These are phyloP conservation scores for Salix arbutifolia DNA, from an alignment of 345 rosid species.

Conservation along the genomic window DNA sequence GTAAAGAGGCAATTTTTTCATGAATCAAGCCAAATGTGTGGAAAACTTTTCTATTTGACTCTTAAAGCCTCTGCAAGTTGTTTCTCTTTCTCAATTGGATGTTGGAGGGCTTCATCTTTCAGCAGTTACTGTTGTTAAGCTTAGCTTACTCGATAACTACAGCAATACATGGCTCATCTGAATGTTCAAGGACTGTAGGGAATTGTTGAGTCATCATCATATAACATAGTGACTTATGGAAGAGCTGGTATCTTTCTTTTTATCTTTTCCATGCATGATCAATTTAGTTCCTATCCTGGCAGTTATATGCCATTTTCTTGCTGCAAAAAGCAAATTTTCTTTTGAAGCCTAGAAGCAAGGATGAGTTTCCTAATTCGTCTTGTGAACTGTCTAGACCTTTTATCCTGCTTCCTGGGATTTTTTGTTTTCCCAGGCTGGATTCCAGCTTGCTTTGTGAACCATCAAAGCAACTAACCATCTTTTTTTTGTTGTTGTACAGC, in stretches of 20 bases:
- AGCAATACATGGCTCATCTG: neutral
- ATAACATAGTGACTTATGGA: neutral
- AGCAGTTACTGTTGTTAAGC: neutral
- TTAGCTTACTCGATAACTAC: neutral
- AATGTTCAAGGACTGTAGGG: neutral
- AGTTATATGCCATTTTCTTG: neutral
- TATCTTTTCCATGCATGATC: neutral
- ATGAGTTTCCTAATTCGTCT: neutral
- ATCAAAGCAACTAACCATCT: no score
- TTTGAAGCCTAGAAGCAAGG: neutral
- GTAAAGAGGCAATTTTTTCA: neutral
- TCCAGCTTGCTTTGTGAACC: neutral
- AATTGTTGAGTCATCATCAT: neutral
- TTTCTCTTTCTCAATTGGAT: neutral
- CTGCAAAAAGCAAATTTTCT: neutral
- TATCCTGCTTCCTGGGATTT: neutral
- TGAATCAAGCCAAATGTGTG: neutral
- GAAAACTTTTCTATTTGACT: neutral
- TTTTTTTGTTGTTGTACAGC: conserved; percentile 33
- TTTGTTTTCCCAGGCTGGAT: neutral
- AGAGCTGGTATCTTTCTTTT: neutral
- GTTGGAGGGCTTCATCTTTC: neutral
- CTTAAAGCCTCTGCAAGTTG: neutral
- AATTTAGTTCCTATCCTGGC: neutral
- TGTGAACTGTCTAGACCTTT: neutral